A percentile compares a stretch with the other conserved stretches of the same genome.
These are phyloP conservation scores for Pseudogymnoascus sp. DNA, from an alignment of 2,329 filamentous ascomycete species.

Conservation along the genomic window DNA sequence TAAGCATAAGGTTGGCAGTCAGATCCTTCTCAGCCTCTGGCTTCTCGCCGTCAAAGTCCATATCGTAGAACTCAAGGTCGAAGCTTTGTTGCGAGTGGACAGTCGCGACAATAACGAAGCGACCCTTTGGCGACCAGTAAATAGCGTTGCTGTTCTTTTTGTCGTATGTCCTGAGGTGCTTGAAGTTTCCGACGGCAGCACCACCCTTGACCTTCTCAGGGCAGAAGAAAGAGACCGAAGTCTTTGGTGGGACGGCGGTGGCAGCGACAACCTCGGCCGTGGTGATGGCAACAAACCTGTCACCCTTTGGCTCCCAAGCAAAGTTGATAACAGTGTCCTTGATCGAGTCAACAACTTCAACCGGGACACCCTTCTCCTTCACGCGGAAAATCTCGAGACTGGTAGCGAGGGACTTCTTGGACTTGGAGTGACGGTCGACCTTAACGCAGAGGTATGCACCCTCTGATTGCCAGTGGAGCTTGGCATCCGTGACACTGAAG, in stretches of 20 bases:
- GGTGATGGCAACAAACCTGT: slow-evolving; percentile 94
- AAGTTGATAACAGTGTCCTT: slow-evolving; percentile 99
- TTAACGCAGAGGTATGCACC: slow-evolving; percentile 93
- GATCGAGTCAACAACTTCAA: slow-evolving; percentile 94
- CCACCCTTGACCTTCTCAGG: slow-evolving; percentile 86
- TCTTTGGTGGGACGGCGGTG: slow-evolving; percentile 84
- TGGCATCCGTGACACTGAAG: slow-evolving; percentile 95
- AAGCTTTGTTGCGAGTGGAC: slow-evolving; percentile 89
- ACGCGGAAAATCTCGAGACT: slow-evolving; percentile 98
- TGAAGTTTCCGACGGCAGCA: slow-evolving; percentile 78
- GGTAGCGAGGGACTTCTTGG: slow-evolving; percentile 94
- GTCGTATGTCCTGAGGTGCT: slow-evolving; percentile 86
- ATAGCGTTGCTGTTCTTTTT: slow-evolving; percentile 99
- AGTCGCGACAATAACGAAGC: slow-evolving; percentile 90
- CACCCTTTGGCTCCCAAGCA: slow-evolving; percentile 97
- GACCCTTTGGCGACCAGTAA: slow-evolving; percentile 94
- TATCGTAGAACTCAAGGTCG: slow-evolving; percentile 94
- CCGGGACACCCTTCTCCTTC: slow-evolving; percentile 92
- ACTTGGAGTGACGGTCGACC: slow-evolving; percentile 97
- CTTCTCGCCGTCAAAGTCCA: slow-evolving; percentile 97
- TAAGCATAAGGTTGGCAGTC: slow-evolving; percentile 86
- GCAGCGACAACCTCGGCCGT: slow-evolving; percentile 73
- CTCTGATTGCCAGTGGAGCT: slow-evolving; percentile 98
- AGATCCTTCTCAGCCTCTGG: slow-evolving; percentile 88
- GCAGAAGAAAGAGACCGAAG: slow-evolving; percentile 89